Percentiles rank a stretch among this genome's conserved stretches.
Conservation (phyloP, 208 protist genomes). For the Angomonas desouzai region DNA sequence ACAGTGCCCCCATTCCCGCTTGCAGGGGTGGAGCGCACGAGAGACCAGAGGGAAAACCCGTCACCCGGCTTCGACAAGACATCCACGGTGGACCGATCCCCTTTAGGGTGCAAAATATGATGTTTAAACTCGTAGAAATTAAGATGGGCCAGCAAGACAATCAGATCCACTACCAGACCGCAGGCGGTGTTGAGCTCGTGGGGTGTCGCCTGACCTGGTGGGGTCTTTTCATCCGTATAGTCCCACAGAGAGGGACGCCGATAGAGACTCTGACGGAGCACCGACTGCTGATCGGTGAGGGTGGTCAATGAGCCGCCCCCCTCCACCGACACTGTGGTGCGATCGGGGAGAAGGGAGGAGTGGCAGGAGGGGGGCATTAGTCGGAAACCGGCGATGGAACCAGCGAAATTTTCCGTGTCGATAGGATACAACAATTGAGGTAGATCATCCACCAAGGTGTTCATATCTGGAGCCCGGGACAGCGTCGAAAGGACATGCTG, state of each 20-base stretch:
- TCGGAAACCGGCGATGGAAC: background rate
- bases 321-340: background rate
- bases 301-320: background rate
- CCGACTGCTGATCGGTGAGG: background rate
- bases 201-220: slow-evolving; percentile 10
- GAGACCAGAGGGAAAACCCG: slow-evolving; percentile 1
- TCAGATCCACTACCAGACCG: slow-evolving; percentile 46
- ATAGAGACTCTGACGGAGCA: background rate
- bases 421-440: background rate
- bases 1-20: background rate
- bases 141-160: slow-evolving; percentile 34
- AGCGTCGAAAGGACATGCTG: background rate
- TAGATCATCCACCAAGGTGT: background rate
- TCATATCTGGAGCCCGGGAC: background rate
- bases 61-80: slow-evolving; percentile 17
- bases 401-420: background rate
- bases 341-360: background rate
- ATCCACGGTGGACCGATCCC: slow-evolving; percentile 45
- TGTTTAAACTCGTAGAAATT: slow-evolving; percentile 37
- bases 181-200: slow-evolving; percentile 73
- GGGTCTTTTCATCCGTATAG: slow-evolving; percentile 12
- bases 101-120: slow-evolving; percentile 41
- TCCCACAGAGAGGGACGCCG: background rate
- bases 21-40: background rate
- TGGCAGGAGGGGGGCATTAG: background rate